Evolutionary conservation across 75 land plant species (phyloP).

Genomic region (Cupressus sempervirens): DNA sequence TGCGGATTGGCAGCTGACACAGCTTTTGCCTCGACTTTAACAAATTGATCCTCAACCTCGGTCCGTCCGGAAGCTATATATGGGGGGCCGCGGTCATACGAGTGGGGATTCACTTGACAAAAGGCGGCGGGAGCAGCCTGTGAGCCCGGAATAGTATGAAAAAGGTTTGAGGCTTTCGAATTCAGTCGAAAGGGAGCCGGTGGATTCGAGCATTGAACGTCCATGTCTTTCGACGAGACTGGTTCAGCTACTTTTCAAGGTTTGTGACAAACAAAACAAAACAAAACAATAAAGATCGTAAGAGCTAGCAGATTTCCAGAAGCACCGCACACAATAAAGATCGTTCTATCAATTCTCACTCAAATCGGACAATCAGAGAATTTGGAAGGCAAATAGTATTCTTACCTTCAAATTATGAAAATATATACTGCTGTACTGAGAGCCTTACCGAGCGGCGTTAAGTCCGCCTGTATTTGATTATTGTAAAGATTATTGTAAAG

Average conservation of each 20-base stretch:
- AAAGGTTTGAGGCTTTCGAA: background rate
- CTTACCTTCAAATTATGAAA: background rate
- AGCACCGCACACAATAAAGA: too few species aligned
- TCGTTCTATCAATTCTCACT: too few species aligned
- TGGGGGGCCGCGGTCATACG: background rate
- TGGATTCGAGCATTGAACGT: background rate
- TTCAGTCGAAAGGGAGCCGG: background rate
- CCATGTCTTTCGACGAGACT: constrained; percentile 8
- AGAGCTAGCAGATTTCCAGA: too few species aligned
- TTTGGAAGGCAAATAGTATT: background rate
- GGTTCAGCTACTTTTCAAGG: background rate
- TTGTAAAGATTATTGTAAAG: too few species aligned
- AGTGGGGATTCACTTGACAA: background rate
- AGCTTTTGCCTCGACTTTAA: background rate
- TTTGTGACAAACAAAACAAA: background rate
- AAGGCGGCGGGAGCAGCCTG: background rate
- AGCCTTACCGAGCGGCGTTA: too few species aligned
- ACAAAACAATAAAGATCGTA: too few species aligned
- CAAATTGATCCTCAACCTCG: background rate
- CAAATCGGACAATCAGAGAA: background rate
- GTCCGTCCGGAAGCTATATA: background rate
- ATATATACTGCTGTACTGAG: too few species aligned
- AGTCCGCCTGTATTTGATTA: too few species aligned
- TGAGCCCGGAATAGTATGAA: background rate
- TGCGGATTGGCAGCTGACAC: background rate